Base-by-base conservation (phyloP, 495 filamentous ascomycete genomes). In the Evernia prunastri region DNA sequence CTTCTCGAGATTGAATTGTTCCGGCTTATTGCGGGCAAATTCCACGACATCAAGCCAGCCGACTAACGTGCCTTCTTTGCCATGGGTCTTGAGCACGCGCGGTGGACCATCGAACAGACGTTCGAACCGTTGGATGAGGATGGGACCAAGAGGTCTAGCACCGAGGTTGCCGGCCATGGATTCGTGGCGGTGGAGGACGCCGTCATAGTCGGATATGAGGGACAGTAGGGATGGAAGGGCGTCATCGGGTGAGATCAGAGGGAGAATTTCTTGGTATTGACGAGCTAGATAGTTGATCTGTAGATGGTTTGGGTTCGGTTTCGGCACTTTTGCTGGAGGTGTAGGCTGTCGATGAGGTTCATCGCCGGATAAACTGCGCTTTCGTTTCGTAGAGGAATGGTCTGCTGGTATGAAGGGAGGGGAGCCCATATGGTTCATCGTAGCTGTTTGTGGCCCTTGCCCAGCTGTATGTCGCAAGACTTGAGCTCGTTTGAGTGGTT, bases 31-130 rank as follows among this genome's bases (percentile, higher is more conserved):
- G 69, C 87, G 86, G 59, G 90, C 89, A 76, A 92, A 94, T 63
- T 89, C 86, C 59, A 93, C 88, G 49, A 96, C 86, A 67, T 95
- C 91, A 43, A 92, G 77, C 91, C 91, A 96, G 20, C 84, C 86
- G 59, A 92, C 79, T 17, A 77, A 81, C 5, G 82, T 75, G 27
- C 82, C 77, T 45, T 88, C 85, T 66, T 87, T 86, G 61, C 82
- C 83, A 70, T 87, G 82, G 42, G 82, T 78, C 53, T 83, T 87
- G 43, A 87, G 79, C 9, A 90, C 85, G 36, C 80, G 83, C 60
- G 91, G 90, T 27, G 86, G 84, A 0, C 89, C 90, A 64, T 94
- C 91, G 68, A 96, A 95, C 15, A 92, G 77, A 43, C 89, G 82
- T 75, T 95, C 90, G 73, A 95, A 91, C 40, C 89, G 87, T 75